phyloP scores from a whole-genome alignment of 2,329 filamentous ascomycete species.

The Colletotrichum orbiculare region DNA sequence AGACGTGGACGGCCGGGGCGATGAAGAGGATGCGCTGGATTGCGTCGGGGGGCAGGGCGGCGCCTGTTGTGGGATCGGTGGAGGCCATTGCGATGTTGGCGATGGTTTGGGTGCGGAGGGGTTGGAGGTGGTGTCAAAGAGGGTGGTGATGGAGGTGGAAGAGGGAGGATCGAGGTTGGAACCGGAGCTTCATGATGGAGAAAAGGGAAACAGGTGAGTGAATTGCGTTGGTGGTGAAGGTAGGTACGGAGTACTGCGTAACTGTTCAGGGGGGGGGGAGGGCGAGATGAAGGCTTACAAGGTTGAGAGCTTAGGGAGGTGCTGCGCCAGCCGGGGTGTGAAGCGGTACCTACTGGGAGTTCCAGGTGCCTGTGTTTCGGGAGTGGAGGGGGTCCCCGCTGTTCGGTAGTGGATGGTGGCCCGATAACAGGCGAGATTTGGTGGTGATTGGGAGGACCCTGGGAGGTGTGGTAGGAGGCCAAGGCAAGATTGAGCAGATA shows the following conservation, averaged over 20 bases:
- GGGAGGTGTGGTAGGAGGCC: background rate
- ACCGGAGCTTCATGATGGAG: conserved; percentile 21
- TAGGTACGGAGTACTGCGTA: too few species aligned
- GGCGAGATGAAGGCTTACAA: conserved; percentile 35
- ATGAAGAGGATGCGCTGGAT: conserved; percentile 89
- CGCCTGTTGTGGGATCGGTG: conserved; percentile 78
- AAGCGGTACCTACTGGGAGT: too few species aligned
- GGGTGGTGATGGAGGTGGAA: background rate
- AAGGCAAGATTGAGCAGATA: too few species aligned
- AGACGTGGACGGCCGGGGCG: conserved; percentile 80
- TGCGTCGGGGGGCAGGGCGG: conserved; percentile 75
- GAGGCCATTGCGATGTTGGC: conserved; percentile 62
- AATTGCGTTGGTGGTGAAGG: conserved; percentile 9
- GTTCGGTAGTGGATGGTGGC: conserved; percentile 30
- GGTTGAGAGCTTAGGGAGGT: conserved; percentile 34
- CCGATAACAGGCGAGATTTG: background rate
- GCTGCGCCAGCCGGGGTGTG: conserved; percentile 1
- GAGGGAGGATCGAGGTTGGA: conserved; percentile 10
- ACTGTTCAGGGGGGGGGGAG: conserved; percentile 14
- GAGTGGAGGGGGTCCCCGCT: conserved; percentile 34
- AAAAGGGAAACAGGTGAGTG: conserved; percentile 9
- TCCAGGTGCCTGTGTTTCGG: conserved; percentile 29
- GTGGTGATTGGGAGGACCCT: conserved; percentile 23
- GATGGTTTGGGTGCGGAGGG: background rate
- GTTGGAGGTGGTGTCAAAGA: background rate